phyloP scores from a whole-genome alignment of 2,329 filamentous ascomycete genomes.

The Colletotrichum sp. region DNA sequence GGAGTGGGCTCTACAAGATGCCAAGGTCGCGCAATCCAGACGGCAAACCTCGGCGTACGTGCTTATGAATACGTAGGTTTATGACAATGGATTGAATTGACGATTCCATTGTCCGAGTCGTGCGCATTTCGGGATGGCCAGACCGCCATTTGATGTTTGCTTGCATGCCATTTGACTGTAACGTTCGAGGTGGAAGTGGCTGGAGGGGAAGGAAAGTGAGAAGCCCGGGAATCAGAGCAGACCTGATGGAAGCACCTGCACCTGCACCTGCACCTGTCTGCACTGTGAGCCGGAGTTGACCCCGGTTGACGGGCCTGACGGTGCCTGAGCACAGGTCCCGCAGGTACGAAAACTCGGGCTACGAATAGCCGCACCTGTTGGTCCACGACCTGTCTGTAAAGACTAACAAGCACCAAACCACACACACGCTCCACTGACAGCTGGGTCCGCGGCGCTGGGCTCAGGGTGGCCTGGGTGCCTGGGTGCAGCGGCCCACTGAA shows the following conservation, averaged over 20 bases:
- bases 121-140: background rate
- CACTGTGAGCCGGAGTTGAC: background rate
- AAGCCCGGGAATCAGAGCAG: background rate
- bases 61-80: background rate
- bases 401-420: background rate
- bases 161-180: background rate
- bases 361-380: background rate
- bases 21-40: background rate
- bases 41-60: background rate
- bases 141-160: slow-evolving; percentile 10
- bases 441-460: background rate
- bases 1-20: background rate
- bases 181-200: background rate
- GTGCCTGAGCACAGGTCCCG: background rate
- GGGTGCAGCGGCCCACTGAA: background rate
- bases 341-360: background rate
- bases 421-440: background rate
- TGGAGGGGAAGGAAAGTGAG: background rate
- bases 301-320: background rate
- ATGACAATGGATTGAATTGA: background rate
- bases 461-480: background rate
- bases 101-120: background rate
- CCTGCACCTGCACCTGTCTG: background rate
- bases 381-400: background rate
- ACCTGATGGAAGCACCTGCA: background rate